Evolutionary conservation across 2,329 filamentous ascomycete species (phyloP).

Genomic region (Fusarium zealandicum): DNA sequence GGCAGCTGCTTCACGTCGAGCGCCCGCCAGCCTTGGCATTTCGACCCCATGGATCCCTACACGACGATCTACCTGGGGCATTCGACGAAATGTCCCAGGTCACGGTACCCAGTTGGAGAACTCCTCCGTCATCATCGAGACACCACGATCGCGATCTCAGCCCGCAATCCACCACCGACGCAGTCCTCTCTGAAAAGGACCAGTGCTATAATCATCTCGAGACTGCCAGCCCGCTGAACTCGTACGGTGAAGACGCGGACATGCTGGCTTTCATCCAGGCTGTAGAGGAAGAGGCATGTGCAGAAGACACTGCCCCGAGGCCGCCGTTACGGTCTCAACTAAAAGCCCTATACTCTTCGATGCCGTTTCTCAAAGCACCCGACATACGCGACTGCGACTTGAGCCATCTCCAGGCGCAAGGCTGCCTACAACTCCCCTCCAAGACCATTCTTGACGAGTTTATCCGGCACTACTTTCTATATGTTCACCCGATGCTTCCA

Average conservation of each 20-base stretch:
- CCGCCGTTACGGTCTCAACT: conserved; percentile 23
- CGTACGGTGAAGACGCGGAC: not conserved
- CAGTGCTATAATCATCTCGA: too few species aligned
- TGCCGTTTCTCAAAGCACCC: conserved; percentile 25
- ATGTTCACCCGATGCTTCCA: conserved; percentile 29
- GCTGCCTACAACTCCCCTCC: conserved; percentile 28
- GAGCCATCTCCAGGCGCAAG: conserved; percentile 18
- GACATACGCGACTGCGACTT: conserved; percentile 30
- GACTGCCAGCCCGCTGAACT: too few species aligned
- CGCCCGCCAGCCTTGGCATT: not conserved
- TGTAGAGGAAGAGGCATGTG: not conserved
- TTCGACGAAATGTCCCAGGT: too few species aligned
- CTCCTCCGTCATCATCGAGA: too few species aligned
- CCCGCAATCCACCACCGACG: too few species aligned
- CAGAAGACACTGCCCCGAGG: not conserved
- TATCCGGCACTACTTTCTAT: conserved; percentile 30
- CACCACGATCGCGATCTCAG: too few species aligned
- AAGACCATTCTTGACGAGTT: conserved; percentile 34
- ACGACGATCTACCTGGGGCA: too few species aligned
- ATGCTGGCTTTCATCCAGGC: not conserved
- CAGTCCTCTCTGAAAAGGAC: too few species aligned
- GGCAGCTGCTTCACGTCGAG: conserved; percentile 3
- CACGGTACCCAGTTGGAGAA: too few species aligned
- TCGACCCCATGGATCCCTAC: too few species aligned
- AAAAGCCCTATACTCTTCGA: conserved; percentile 29